Evolutionary conservation across 2,329 filamentous ascomycete species (phyloP), one percentile per base, ranked within the genome.

Genomic region (Calycina marina): DNA sequence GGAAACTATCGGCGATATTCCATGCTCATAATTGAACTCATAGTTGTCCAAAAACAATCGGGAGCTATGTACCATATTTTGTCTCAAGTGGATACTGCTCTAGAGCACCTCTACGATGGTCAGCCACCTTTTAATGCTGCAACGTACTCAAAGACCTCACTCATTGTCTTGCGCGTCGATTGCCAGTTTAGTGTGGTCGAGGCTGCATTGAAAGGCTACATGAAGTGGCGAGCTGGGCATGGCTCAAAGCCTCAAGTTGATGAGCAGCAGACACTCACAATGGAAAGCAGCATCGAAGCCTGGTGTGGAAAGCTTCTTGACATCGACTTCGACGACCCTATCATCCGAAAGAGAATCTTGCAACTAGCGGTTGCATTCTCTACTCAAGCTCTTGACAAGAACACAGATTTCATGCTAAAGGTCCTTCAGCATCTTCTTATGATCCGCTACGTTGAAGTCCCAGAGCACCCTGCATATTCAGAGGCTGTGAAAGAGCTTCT

Each of bases 1-100:
- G 85, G 88, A 4, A 96, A 98, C 50, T 98, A 98, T 54, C 70
- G 90, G 24, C 72, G 90, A 37, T 96, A 93, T 49, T 90, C 85
- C 53, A 75, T 77, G 3, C 77, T 82, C 38, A 71, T 94, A 15
- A 84, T 98, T 34, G 88, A 96, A 56, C 69, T 69, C 11, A 83
- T 96, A 40, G 84, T 92, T 14, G 70, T 81, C 42, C 69, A 81
- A 44, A 80, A 83, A 45, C 74, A 86, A 3, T 71, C 80, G 31
- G 86, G 94, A 39, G 88, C 88, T 1, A 75, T 96, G 42, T 71
- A 75, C 25, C 82, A 94, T 54, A 86, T 96, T 31, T 67, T 98
- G n/a, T 64, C 67, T 11, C 74, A 80, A 45, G 79, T 86, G 15
- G 79, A 90, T 40, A 66, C 68, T 26, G 67, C 82, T 30, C 59